Conservation (phyloP, 768 basidiomycete genomes). For the Pulveroboletus frians region DNA sequence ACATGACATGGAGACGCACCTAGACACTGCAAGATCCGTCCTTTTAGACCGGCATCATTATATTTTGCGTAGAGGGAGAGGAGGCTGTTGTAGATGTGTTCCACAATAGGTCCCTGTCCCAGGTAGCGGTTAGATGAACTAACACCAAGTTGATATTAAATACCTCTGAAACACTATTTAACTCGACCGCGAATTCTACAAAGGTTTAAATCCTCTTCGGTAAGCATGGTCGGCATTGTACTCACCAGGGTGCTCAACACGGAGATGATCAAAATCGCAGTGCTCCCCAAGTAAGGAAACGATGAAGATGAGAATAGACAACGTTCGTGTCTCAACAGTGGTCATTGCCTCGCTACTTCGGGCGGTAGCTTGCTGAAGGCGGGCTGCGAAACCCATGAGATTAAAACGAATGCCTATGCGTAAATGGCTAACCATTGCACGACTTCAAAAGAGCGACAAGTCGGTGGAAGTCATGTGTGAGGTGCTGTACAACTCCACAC, state of each 20-base stretch:
- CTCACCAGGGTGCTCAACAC: slow-evolving; percentile 57
- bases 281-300: slow-evolving; percentile 82
- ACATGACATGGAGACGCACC: slow-evolving; percentile 42
- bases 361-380: slow-evolving; percentile 54
- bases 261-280: slow-evolving; percentile 79
- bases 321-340: slow-evolving; percentile 45
- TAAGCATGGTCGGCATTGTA: background rate
- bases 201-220: background rate
- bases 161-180: slow-evolving; percentile 57
- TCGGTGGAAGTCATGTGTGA: slow-evolving; percentile 81
- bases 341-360: slow-evolving; percentile 39
- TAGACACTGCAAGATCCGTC: slow-evolving; percentile 79
- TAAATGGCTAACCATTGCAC: slow-evolving; percentile 57
- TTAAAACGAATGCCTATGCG: background rate
- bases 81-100: slow-evolving; percentile 74
- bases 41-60: slow-evolving; percentile 50
- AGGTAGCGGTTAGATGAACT: slow-evolving; percentile 1
- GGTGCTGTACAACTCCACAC: slow-evolving; percentile 74
- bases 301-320: slow-evolving; percentile 77
- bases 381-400: slow-evolving; percentile 37
- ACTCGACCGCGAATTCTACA: slow-evolving; percentile 50
- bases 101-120: slow-evolving; percentile 62
- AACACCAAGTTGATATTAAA: background rate
- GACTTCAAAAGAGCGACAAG: slow-evolving; percentile 79
- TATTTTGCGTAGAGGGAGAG: slow-evolving; percentile 70